phyloP scores from a whole-genome alignment of 2,329 filamentous ascomycete genomes.

The Clonostachys rosea region DNA sequence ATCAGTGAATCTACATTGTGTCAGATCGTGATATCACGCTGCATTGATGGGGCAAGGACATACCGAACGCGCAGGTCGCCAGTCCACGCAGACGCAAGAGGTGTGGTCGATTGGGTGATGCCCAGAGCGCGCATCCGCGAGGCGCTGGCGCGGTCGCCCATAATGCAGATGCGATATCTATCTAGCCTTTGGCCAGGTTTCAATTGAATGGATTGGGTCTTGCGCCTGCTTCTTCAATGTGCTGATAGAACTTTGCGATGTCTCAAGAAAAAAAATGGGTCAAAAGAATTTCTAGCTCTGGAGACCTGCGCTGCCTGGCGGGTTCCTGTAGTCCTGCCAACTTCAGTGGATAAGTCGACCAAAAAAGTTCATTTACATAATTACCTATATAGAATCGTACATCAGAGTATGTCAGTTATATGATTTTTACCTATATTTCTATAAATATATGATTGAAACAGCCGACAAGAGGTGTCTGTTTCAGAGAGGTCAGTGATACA shows the following conservation, averaged over 20 bases:
- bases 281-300: background rate
- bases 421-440: too few species aligned
- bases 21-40: background rate
- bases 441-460: too few species aligned
- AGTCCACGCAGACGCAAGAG: conserved; percentile 27
- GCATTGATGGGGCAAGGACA: conserved; percentile 2
- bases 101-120: conserved; percentile 32
- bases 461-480: too few species aligned
- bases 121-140: conserved; percentile 27
- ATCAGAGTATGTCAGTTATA: too few species aligned
- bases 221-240: background rate
- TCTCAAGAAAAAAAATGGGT: background rate
- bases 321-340: too few species aligned
- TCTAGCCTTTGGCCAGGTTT: too few species aligned
- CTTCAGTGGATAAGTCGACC: too few species aligned
- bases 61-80: conserved; percentile 33
- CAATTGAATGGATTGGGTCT: too few species aligned
- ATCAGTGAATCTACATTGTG: conserved; percentile 68
- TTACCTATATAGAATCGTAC: too few species aligned
- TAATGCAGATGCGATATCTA: conserved; percentile 4
- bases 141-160: conserved; percentile 24
- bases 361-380: too few species aligned
- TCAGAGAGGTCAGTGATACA: too few species aligned
- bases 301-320: background rate
- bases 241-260: background rate